Evolutionary conservation across 192 early-diverging fungal genomes (phyloP).

Genomic region (Coemansia reversa): DNA sequence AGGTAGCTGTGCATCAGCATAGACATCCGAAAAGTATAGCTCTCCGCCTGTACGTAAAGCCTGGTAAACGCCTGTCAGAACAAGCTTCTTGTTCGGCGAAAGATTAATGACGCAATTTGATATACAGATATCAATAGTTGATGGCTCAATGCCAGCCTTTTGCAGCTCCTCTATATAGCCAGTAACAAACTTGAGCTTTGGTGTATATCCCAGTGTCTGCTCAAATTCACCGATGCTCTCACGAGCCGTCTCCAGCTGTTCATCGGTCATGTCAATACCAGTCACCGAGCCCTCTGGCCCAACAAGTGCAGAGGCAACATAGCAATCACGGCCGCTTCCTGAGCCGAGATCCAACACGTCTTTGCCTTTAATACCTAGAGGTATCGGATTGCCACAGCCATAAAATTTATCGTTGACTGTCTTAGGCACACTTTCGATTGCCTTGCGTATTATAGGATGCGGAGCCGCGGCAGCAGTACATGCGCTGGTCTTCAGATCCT

Average conservation of each 20-base stretch:
- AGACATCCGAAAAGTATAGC: slow-evolving; percentile 45
- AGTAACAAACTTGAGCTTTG: slow-evolving; percentile 43
- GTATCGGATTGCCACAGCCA: slow-evolving; percentile 52
- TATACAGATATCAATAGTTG: slow-evolving; percentile 49
- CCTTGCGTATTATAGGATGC: slow-evolving; percentile 42
- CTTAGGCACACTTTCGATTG: slow-evolving; percentile 33
- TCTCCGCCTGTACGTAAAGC: slow-evolving; percentile 28
- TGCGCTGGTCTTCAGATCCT: slow-evolving; percentile 40
- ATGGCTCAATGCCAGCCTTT: slow-evolving; percentile 21
- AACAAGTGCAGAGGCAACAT: slow-evolving; percentile 49
- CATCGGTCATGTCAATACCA: slow-evolving; percentile 56
- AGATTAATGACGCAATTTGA: slow-evolving; percentile 53
- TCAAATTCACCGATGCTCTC: slow-evolving; percentile 21
- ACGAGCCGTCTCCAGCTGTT: slow-evolving; percentile 46
- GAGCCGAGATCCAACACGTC: slow-evolving; percentile 53
- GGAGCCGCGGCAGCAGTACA: slow-evolving; percentile 16
- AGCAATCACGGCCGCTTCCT: slow-evolving; percentile 55
- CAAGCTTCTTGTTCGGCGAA: slow-evolving; percentile 53
- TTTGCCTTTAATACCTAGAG: slow-evolving; percentile 48
- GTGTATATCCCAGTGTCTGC: slow-evolving; percentile 40
- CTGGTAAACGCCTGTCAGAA: slow-evolving; percentile 18
- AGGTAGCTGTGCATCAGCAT: slow-evolving; percentile 38
- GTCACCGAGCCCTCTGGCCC: slow-evolving; percentile 45
- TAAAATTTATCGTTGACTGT: slow-evolving; percentile 49
- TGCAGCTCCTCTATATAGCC: slow-evolving; percentile 53